Conservation (phyloP, 2,329 filamentous ascomycete species). For the Bipolaris sorokiniana region DNA sequence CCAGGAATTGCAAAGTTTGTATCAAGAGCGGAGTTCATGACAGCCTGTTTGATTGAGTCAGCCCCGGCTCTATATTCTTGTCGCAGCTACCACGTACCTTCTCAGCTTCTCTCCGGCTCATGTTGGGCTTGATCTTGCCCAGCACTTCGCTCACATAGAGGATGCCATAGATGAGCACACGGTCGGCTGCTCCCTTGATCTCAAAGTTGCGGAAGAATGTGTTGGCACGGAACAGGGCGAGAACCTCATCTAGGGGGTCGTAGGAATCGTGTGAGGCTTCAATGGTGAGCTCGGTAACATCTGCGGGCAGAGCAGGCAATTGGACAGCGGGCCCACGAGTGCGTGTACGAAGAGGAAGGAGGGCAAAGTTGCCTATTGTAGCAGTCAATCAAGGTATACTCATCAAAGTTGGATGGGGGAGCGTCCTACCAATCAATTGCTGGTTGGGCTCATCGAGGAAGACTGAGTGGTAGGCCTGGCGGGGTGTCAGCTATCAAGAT, state of each 20-base stretch:
- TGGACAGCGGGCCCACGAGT: constrained; percentile 94
- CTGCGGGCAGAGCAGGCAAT: constrained; percentile 64
- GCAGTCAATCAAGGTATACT: neutral
- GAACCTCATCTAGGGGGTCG: constrained; percentile 93
- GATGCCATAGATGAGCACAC: constrained; percentile 95
- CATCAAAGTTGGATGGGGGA: no score
- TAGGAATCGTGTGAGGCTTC: constrained; percentile 92
- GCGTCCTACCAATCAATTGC: constrained; percentile 65
- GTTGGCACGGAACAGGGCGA: constrained; percentile 93
- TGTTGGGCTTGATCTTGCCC: constrained; percentile 79
- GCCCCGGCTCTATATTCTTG: neutral
- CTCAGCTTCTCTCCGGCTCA: constrained; percentile 69
- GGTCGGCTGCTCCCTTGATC: constrained; percentile 94
- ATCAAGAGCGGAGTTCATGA: constrained; percentile 90
- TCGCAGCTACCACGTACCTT: constrained; percentile 54
- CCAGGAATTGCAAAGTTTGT: constrained; percentile 92
- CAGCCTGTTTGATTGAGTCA: constrained; percentile 61
- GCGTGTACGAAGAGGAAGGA: constrained; percentile 92
- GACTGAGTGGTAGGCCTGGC: constrained; percentile 96
- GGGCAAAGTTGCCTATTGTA: constrained; percentile 80
- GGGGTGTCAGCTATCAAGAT: constrained; percentile 20
- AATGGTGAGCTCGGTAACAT: constrained; percentile 62
- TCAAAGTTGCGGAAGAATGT: constrained; percentile 99
- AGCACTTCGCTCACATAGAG: constrained; percentile 92
- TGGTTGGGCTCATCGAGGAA: constrained; percentile 82